Conservation (phyloP, 1,139 yeast genomes). For the Geotrichum fermentans region DNA sequence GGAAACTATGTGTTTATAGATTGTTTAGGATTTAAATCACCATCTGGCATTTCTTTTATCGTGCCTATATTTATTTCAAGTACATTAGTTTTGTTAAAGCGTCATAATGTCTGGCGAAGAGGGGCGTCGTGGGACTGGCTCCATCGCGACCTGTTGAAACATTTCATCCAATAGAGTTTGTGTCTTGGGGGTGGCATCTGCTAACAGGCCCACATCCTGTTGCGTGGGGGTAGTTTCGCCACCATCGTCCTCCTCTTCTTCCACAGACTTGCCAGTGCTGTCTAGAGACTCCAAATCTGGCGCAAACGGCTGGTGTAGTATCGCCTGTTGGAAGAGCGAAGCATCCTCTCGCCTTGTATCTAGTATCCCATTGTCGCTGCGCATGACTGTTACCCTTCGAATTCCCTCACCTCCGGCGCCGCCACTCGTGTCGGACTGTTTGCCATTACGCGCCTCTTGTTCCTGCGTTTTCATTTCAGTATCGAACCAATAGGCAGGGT, state of each 20-base stretch:
- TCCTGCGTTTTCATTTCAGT: conserved; percentile 3
- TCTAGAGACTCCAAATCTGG: background rate
- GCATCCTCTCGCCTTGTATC: background rate
- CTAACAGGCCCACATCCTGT: no score
- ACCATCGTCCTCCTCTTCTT: no score
- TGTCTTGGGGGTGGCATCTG: background rate
- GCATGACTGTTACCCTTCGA: background rate
- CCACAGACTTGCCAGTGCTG: no score
- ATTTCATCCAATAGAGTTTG: conserved; percentile 4
- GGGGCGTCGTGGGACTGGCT: no score
- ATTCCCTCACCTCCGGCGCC: background rate
- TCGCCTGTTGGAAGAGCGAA: conserved; percentile 13
- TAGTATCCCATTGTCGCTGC: background rate
- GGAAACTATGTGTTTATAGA: background rate
- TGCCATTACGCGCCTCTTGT: background rate
- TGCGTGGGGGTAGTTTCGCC: no score
- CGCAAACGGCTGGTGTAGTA: conserved; percentile 16
- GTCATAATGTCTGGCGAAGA: background rate
- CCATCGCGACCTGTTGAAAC: conserved; percentile 2
- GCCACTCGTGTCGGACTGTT: background rate
- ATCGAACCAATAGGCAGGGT: conserved; percentile 11
- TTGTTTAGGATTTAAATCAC: background rate
- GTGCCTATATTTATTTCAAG: background rate
- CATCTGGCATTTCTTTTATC: background rate
- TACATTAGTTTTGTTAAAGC: background rate